Evolutionary conservation across 495 filamentous ascomycete species (phyloP).

Genomic region (Neurospora sp.): DNA sequence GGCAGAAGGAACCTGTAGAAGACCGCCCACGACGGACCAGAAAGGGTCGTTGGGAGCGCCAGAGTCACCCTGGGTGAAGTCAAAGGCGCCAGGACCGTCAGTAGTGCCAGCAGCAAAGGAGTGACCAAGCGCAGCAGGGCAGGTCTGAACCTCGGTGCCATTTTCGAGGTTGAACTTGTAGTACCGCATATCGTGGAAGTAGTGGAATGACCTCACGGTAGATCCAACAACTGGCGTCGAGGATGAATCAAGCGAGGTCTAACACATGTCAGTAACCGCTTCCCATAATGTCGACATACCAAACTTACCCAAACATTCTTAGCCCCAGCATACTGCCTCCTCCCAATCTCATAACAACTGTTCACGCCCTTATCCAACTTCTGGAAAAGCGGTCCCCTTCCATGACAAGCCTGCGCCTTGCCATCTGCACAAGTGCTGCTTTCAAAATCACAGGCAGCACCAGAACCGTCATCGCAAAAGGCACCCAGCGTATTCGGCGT

Average conservation of each 20-base stretch:
- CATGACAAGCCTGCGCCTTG: conserved; percentile 65
- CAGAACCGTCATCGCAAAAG: conserved; percentile 68
- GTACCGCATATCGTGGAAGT: conserved; percentile 54
- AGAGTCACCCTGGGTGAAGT: conserved; percentile 81
- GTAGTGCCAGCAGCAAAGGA: conserved; percentile 91
- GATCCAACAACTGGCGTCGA: conserved; percentile 36
- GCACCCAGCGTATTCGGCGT: conserved; percentile 78
- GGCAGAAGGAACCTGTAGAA: conserved; percentile 60
- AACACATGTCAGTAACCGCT: conserved; percentile 1
- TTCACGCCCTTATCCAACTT: conserved; percentile 58
- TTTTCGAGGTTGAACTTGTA: conserved; percentile 62
- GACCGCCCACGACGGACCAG: conserved; percentile 67
- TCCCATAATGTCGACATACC: neutral
- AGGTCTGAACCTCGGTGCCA: conserved; percentile 64
- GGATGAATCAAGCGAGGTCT: conserved; percentile 32
- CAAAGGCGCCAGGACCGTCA: conserved; percentile 84
- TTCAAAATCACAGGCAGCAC: conserved; percentile 51
- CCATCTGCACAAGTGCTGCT: conserved; percentile 71
- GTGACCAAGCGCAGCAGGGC: conserved; percentile 84
- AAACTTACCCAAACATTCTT: conserved; percentile 47
- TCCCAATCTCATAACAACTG: conserved; percentile 65
- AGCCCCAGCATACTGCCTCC: conserved; percentile 54
- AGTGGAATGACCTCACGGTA: conserved; percentile 54
- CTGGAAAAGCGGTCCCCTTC: conserved; percentile 66
- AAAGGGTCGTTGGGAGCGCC: conserved; percentile 63